A percentile compares a stretch with the other conserved stretches of the same genome.
phyloP scores from a whole-genome alignment of 371 early-diverging fungal genomes.

The Ordospora pajunii region DNA sequence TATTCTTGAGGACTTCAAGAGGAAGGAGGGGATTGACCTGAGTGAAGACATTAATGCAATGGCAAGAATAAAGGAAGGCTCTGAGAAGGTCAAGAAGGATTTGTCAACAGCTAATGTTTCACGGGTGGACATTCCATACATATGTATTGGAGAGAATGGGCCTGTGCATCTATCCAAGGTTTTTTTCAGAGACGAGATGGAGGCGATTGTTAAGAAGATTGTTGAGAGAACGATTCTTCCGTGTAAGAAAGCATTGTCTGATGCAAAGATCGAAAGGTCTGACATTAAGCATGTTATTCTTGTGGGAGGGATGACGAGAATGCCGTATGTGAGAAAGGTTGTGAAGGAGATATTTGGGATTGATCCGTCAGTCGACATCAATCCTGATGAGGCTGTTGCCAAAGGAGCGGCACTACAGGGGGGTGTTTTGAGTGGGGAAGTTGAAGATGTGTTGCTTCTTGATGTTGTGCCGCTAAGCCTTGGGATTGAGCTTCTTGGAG shows the following conservation, averaged over 20 bases:
- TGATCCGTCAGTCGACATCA: slow-evolving; percentile 80
- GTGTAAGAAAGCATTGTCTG: slow-evolving; percentile 85
- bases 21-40: slow-evolving; percentile 65
- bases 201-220: slow-evolving; percentile 69
- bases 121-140: slow-evolving; percentile 81
- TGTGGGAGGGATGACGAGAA: slow-evolving; percentile 96
- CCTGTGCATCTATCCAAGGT: slow-evolving; percentile 87
- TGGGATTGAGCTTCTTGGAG: slow-evolving; percentile 72
- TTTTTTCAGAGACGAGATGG: slow-evolving; percentile 78
- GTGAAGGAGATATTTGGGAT: slow-evolving; percentile 78
- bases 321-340: slow-evolving; percentile 85
- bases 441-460: slow-evolving; percentile 79
- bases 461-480: slow-evolving; percentile 95
- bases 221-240: slow-evolving; percentile 79
- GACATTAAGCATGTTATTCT: slow-evolving; percentile 88
- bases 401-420: slow-evolving; percentile 96
- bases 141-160: slow-evolving; percentile 76
- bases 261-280: slow-evolving; percentile 71
- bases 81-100: slow-evolving; percentile 95
- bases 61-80: slow-evolving; percentile 83
- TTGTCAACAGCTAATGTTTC: slow-evolving; percentile 67
- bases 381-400: slow-evolving; percentile 98
- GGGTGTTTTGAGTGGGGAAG: slow-evolving; percentile 79
- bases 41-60: slow-evolving; percentile 16
- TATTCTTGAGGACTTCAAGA: slow-evolving; percentile 71